phyloP scores from a whole-genome alignment of 139 green algal genomes.

The Micractinium sp. region DNA sequence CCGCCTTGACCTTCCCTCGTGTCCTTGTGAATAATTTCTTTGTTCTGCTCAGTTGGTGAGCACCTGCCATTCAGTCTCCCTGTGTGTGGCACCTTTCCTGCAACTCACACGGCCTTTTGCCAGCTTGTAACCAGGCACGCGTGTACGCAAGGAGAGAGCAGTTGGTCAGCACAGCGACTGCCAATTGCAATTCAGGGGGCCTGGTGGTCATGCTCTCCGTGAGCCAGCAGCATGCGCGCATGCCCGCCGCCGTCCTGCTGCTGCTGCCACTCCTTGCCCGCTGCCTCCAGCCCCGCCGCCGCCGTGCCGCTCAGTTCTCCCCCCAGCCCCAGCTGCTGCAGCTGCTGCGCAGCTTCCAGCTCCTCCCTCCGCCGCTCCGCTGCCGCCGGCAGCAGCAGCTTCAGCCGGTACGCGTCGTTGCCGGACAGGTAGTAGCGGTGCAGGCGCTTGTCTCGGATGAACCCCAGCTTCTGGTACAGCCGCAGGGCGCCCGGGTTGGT shows the following conservation, averaged over 20 bases:
- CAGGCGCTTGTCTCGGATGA: slow-evolving; percentile 97
- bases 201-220: not conserved
- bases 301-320: not conserved
- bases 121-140: not conserved
- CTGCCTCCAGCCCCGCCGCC: not conserved
- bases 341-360: slow-evolving; percentile 29
- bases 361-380: not conserved
- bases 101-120: no score
- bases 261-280: not conserved
- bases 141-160: no score
- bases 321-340: slow-evolving; percentile 22
- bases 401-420: slow-evolving; percentile 94
- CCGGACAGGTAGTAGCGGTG: slow-evolving; percentile 97
- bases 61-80: no score
- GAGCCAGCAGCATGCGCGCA: not conserved
- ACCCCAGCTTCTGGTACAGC: slow-evolving; percentile 96
- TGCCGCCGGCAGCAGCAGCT: slow-evolving; percentile 87
- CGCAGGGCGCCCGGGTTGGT: slow-evolving; percentile 90
- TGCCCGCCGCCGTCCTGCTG: not conserved
- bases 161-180: not conserved
- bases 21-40: not conserved
- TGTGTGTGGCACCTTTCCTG: no score
- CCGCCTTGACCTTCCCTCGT: not conserved
- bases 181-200: not conserved
- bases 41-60: not conserved